Evolutionary conservation across 2,329 filamentous ascomycete genomes (phyloP).

Genomic region (Cadophora malorum): DNA sequence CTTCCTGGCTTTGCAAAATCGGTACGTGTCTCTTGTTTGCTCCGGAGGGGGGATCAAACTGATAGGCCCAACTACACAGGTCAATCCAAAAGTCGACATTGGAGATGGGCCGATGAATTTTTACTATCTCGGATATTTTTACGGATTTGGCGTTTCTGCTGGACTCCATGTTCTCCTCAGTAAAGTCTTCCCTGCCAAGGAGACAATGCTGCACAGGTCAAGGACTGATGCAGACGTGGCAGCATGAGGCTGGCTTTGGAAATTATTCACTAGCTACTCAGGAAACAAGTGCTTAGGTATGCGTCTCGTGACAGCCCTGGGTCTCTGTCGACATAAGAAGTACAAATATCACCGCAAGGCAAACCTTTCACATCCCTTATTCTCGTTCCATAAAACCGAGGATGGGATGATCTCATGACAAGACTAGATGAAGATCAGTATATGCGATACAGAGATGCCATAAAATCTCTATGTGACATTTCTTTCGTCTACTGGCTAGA

Average conservation of each 20-base stretch:
- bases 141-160: conserved; percentile 24
- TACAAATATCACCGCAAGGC: too few species aligned
- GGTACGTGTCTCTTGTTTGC: background rate
- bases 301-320: background rate
- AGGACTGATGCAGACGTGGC: background rate
- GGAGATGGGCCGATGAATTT: conserved; percentile 20
- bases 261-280: too few species aligned
- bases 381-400: too few species aligned
- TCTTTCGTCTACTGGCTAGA: too few species aligned
- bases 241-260: background rate
- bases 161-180: conserved; percentile 30
- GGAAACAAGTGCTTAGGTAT: background rate
- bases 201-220: conserved; percentile 25
- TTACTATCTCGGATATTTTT: conserved; percentile 28
- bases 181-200: conserved; percentile 24
- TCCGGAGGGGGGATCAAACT: background rate
- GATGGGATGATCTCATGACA: too few species aligned
- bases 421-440: too few species aligned
- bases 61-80: background rate
- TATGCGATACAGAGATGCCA: too few species aligned
- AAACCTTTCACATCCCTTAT: too few species aligned
- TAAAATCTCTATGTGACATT: too few species aligned
- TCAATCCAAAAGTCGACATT: conserved; percentile 23
- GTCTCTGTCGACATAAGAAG: background rate
- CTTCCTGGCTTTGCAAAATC: conserved; percentile 24